A percentile compares a stretch with the other conserved stretches of the same genome.
Conservation (phyloP, 1,284 basidiomycete species). For the Calocybe gambosa region DNA sequence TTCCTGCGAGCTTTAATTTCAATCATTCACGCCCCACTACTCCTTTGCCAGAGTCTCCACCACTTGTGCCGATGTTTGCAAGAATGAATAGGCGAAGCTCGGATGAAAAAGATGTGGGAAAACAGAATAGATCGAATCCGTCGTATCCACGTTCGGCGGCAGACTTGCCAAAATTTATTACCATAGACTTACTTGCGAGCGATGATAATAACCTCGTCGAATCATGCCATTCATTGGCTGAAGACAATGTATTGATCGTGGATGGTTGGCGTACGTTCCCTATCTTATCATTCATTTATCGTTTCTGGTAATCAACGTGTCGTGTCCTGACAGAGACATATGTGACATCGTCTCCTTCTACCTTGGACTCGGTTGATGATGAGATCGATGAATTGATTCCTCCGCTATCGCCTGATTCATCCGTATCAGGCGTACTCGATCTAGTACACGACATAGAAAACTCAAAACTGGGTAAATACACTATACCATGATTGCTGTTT, state of each 20-base stretch:
- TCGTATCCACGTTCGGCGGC: conserved; percentile 19
- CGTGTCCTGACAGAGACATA: conserved; percentile 18
- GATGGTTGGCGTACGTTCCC: conserved; percentile 50
- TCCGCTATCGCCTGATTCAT: conserved; percentile 35
- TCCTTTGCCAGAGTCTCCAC: conserved; percentile 17
- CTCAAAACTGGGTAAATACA: conserved; percentile 29
- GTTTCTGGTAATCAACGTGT: not conserved
- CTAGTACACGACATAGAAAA: conserved; percentile 24
- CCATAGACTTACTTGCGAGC: conserved; percentile 20
- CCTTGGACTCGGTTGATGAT: conserved; percentile 15
- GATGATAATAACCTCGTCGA: conserved; percentile 33
- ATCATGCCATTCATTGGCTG: not conserved
- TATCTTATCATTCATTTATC: conserved; percentile 13
- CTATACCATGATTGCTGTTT: not conserved
- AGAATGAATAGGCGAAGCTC: conserved; percentile 23
- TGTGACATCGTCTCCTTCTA: conserved; percentile 23
- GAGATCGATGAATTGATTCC: conserved; percentile 42
- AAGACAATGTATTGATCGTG: conserved; percentile 45
- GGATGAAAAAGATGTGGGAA: conserved; percentile 2
- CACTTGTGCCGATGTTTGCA: conserved; percentile 40
- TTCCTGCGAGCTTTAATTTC: conserved; percentile 11
- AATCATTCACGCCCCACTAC: conserved; percentile 1
- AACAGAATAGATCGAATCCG: not conserved
- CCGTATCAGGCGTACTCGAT: conserved; percentile 23
- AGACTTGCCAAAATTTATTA: conserved; percentile 24